Evolutionary conservation across 768 basidiomycete species (phyloP).

Genomic region (Rhodosporidiobolus odoratus): DNA sequence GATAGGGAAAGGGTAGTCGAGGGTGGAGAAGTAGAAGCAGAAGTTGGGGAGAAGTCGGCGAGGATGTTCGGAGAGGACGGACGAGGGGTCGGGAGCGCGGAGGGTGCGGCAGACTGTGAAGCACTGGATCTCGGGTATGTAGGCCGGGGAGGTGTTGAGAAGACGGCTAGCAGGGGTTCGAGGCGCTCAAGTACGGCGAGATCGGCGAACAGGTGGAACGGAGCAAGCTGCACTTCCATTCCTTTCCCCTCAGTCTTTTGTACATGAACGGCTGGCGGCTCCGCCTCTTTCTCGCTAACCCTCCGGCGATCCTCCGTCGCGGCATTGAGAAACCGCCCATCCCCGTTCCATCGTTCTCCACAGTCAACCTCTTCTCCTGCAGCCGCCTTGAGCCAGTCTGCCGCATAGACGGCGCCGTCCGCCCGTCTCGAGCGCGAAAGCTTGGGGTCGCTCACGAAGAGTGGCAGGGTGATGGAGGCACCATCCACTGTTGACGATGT

Average conservation of each 20-base stretch:
- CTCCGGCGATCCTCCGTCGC: not conserved
- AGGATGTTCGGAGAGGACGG: not conserved
- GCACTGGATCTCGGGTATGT: not conserved
- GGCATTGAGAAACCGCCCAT: not conserved
- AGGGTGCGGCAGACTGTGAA: not conserved
- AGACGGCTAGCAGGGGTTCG: conserved; percentile 34
- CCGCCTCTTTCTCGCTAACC: not conserved
- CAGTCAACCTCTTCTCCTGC: not conserved
- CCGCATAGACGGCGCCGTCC: not conserved
- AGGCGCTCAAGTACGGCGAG: conserved; percentile 44
- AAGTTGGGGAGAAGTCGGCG: conserved; percentile 3
- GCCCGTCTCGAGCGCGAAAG: not conserved
- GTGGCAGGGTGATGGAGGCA: conserved; percentile 1
- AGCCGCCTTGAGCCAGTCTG: not conserved
- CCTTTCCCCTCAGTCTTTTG: not conserved
- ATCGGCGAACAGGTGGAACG: conserved; percentile 46
- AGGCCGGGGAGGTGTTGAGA: not conserved
- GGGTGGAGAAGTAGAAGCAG: not conserved
- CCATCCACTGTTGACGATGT: too few relatives aligned
- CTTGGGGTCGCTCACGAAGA: not conserved
- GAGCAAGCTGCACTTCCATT: conserved; percentile 3
- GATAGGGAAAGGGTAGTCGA: not conserved
- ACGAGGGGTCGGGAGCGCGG: not conserved
- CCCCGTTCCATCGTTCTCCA: not conserved
- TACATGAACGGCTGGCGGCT: not conserved